phyloP scores from a whole-genome alignment of 2,329 filamentous ascomycete genomes.

The Hypoxylon sp. region DNA sequence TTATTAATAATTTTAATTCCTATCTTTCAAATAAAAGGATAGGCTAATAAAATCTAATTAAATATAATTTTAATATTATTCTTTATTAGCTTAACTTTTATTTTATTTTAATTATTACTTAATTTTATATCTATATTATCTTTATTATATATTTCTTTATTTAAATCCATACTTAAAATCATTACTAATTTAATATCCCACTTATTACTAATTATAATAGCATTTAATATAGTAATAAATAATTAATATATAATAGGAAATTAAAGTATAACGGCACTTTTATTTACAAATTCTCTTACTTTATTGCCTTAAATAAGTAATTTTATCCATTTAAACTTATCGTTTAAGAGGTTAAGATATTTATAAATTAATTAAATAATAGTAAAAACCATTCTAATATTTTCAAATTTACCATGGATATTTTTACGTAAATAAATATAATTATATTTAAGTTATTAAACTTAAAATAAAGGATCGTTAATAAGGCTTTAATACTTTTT shows the following conservation, averaged over 20 bases:
- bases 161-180: too few species aligned
- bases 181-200: too few species aligned
- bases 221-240: too few species aligned
- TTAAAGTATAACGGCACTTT: too few species aligned
- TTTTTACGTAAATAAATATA: neutral
- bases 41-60: slow-evolving; percentile 7
- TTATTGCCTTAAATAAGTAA: neutral
- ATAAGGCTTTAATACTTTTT: neutral
- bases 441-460: too few species aligned
- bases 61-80: slow-evolving; percentile 14
- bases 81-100: neutral
- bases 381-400: neutral
- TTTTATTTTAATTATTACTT: too few species aligned
- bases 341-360: too few species aligned
- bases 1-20: slow-evolving; percentile 1
- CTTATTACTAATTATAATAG: too few species aligned
- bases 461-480: neutral
- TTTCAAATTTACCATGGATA: neutral
- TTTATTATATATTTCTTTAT: too few species aligned
- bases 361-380: neutral
- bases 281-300: too few species aligned
- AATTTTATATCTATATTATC: too few species aligned
- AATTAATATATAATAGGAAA: neutral
- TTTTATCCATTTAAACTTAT: neutral
- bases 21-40: neutral